Evolutionary conservation across 768 basidiomycete genomes (phyloP).

Genomic region (Candolleomyces eurysporus): DNA sequence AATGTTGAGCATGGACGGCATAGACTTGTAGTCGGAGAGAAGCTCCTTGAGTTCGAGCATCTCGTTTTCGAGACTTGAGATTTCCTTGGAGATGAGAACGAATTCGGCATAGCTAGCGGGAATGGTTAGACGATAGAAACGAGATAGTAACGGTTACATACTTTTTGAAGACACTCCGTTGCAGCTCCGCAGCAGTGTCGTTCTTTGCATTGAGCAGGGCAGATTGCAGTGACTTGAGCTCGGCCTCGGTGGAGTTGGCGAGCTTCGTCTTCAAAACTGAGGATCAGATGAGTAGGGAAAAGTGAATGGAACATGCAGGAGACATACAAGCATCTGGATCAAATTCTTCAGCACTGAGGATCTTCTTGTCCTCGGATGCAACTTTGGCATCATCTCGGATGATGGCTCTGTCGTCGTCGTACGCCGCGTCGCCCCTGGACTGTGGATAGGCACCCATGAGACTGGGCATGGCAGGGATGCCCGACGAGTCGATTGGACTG

Average conservation of each 20-base stretch:
- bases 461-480: slow-evolving; percentile 46
- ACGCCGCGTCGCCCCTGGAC: slow-evolving; percentile 20
- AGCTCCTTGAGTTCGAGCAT: slow-evolving; percentile 96
- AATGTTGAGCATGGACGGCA: slow-evolving; percentile 91
- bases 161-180: slow-evolving; percentile 96
- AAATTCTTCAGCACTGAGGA: slow-evolving; percentile 76
- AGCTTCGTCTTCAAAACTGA: slow-evolving; percentile 79
- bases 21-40: slow-evolving; percentile 92
- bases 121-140: slow-evolving; percentile 3
- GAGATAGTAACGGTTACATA: slow-evolving; percentile 23
- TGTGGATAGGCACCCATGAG: slow-evolving; percentile 13
- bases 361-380: slow-evolving; percentile 56
- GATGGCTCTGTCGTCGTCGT: slow-evolving; percentile 41
- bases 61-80: slow-evolving; percentile 93
- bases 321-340: slow-evolving; percentile 87
- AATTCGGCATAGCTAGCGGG: slow-evolving; percentile 88
- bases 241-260: slow-evolving; percentile 86
- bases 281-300: background rate
- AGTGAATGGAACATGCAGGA: background rate
- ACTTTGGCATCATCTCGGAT: slow-evolving; percentile 40
- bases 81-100: slow-evolving; percentile 95
- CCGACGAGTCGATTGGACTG: slow-evolving; percentile 53
- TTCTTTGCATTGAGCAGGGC: slow-evolving; percentile 69
- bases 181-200: slow-evolving; percentile 75
- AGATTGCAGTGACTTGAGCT: slow-evolving; percentile 72